Base-by-base conservation (phyloP, 73 alveolate species). In the Paramecium sexaurelia region DNA sequence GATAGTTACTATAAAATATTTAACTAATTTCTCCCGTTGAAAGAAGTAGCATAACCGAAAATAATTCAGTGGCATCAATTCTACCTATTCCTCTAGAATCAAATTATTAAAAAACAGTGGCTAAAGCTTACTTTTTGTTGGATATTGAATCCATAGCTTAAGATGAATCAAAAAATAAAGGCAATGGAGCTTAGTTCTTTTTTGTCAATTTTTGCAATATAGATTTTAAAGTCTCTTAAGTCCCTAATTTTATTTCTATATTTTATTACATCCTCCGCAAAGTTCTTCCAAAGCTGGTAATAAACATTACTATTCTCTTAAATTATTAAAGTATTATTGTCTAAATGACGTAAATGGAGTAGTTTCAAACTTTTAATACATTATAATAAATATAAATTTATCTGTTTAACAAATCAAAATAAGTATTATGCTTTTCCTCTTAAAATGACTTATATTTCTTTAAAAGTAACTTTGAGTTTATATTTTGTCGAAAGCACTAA, bases 31-130 rank as follows among this genome's bases (percentile, higher is more conserved):
- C 90, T 78, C 90, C 90, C n/a, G 45, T 78, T 19, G 90, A 78
- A 1, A 45, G 24, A 41, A 78, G 71, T 1, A 78, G 51, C 90
- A 78, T 78, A 24, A 37, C 40, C 11, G 90, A n/a, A 43, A 78
- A 78, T 41, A 78, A 78, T 45, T 78, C 90, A 3, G 90, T 78
- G 11, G 90, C 90, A 78, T 78, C 90, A 13, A 78, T 78, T 78
- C 90, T 78, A 20, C 90, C 90, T 37, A 78, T 78, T 39, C 90
- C 90, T 78, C 90, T 78, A 3, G 90, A 39, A 43, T 78, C 90
- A 43, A 78, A 78, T 37, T 78, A 33, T 43, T 37, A 78, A 78
- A 78, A 78, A 13, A 45, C 73, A 10, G 29, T 24, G 13, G 73
- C 68, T 26, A 78, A 78, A 11, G 90, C 90, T 17, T 78, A 24